phyloP scores from a whole-genome alignment of 257 asterid species.

The Voacanga thouarsii region DNA sequence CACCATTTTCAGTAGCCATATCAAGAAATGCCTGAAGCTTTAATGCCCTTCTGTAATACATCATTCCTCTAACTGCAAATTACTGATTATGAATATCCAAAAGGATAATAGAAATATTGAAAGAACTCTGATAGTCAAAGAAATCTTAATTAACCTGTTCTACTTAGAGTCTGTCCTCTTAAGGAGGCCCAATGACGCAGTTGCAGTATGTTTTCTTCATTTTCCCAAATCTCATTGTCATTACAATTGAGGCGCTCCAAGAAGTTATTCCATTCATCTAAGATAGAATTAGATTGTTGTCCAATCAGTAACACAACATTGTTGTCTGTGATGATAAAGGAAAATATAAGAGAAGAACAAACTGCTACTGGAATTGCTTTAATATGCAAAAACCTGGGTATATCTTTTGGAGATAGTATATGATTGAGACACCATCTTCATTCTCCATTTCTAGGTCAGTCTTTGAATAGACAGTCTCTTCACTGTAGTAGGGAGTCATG shows the following conservation, averaged over 20 bases:
- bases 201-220: conserved; percentile 81
- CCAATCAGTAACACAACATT: conserved; percentile 10
- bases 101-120: conserved; percentile 6
- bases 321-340: conserved; percentile 9
- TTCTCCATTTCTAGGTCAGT: conserved; percentile 94
- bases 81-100: conserved; percentile 9
- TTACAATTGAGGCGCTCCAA: conserved; percentile 87
- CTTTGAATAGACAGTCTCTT: conserved; percentile 95
- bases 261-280: conserved; percentile 97
- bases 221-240: conserved; percentile 67
- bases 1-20: conserved; percentile 90
- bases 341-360: conserved; percentile 7
- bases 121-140: not conserved
- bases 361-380: not conserved
- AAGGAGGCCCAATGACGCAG: conserved; percentile 99
- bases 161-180: conserved; percentile 95
- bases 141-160: conserved; percentile 62
- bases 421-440: conserved; percentile 93
- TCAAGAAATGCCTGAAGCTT: conserved; percentile 99
- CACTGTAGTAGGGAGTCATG: conserved; percentile 95
- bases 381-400: conserved; percentile 68
- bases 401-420: conserved; percentile 81
- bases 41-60: conserved; percentile 96
- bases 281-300: conserved; percentile 19
- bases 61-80: conserved; percentile 95